Evolutionary conservation across 2,329 filamentous ascomycete genomes (phyloP), one percentile per base, ranked within the genome.

Genomic region (Fusarium denticulatum): DNA sequence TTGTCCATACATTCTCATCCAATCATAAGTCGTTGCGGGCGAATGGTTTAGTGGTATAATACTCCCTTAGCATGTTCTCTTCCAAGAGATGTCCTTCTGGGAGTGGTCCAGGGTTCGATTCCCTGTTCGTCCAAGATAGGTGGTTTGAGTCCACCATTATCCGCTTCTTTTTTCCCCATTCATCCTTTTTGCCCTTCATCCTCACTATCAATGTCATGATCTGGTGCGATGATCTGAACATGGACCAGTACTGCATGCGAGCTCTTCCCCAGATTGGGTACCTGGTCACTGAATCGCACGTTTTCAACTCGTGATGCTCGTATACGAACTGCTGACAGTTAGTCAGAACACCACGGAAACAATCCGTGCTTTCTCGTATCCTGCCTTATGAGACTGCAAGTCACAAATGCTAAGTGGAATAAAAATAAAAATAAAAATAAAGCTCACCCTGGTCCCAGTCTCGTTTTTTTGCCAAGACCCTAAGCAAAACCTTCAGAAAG

Each of bases 31-130:
- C 45, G 24, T 39, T 64, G 28, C 45, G 45, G 61, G 61, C 56
- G 61, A 64, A 64, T 50, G 61, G 65, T 67, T 68, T 68, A 68
- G 63, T 67, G 65, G 65, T 67, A 68, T 67, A 68, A 68, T 68
- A 68, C 63, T 68, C 60, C 70, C 60, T 72, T 72, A 73, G 65
- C 56, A 70, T 28, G 22, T 28, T 53, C 45, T 57, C 12, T 32
- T 32, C 3, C 15, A 24, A 28, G 30, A 36, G 5, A 40, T 34
- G 32, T n/a, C 9, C 22, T 67, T 49, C 32, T 69, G 69, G 68
- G 68, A 72, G 69, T 69, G 64, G 64, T 60, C 64, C 69, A 69
- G 69, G 69, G 69, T 72, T 73, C 69, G 64, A 72, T 65, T 72
- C 69, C 69, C 69, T 72, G 69, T 69, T 72, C 59, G 69, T 73